These are phyloP conservation scores for Aspergillus aculeatinus DNA, from an alignment of 2,329 filamentous ascomycete genomes.

Conservation along the genomic window DNA sequence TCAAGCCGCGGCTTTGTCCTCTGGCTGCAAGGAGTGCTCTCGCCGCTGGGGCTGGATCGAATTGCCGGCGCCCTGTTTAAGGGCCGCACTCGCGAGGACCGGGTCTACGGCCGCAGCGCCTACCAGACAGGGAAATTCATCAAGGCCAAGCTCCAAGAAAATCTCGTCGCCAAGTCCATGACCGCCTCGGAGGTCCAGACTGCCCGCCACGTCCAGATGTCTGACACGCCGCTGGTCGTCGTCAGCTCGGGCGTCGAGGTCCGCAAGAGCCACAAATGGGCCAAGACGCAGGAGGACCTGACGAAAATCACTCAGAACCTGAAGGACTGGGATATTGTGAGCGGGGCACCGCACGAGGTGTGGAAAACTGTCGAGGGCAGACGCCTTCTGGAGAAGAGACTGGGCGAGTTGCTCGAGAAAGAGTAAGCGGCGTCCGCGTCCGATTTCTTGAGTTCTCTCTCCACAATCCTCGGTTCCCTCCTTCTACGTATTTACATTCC, in stretches of 20 bases:
- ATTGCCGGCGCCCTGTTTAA: conserved; percentile 77
- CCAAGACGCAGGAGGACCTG: conserved; percentile 79
- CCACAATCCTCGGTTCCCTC: neutral
- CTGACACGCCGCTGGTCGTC: conserved; percentile 72
- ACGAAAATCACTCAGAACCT: conserved; percentile 77
- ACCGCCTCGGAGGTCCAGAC: conserved; percentile 78
- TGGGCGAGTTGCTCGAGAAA: conserved; percentile 63
- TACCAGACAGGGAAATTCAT: conserved; percentile 80
- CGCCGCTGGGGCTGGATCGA: conserved; percentile 80
- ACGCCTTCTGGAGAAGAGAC: conserved; percentile 72
- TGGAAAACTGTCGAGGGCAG: conserved; percentile 76
- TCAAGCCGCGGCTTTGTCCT: conserved; percentile 75
- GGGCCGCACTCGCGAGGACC: conserved; percentile 76
- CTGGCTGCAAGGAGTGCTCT: conserved; percentile 83
- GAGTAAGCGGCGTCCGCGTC: conserved; percentile 1
- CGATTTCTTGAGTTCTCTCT: neutral
- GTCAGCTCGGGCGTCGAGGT: conserved; percentile 78
- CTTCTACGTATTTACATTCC: neutral
- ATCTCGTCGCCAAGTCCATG: conserved; percentile 78
- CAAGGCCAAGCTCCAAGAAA: conserved; percentile 91
- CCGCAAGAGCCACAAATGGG: conserved; percentile 69
- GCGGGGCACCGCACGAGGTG: conserved; percentile 79
- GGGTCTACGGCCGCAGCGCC: conserved; percentile 76
- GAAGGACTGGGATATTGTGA: conserved; percentile 80
- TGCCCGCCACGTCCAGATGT: conserved; percentile 74